Conservation (phyloP, 1,284 basidiomycete species). For the Melampsora americana region DNA sequence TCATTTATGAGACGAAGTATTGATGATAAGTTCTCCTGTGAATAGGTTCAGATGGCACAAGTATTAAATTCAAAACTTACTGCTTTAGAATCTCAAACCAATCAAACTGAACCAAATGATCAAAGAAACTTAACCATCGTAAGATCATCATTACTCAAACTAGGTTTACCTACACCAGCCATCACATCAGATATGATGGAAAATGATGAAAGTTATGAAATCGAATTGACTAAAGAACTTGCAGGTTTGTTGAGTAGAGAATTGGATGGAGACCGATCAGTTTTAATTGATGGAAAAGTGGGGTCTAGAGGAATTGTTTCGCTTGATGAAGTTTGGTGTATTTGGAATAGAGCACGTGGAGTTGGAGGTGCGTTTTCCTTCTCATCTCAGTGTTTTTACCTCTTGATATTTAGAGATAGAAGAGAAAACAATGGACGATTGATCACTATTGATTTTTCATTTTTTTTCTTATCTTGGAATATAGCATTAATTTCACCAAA, state of each 20-base stretch:
- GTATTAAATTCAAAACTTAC: conserved; percentile 80
- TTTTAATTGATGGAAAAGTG: conserved; percentile 20
- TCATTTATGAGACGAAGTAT: no score
- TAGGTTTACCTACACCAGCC: conserved; percentile 75
- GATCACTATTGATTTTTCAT: no score
- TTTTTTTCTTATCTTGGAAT: neutral
- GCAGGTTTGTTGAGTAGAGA: conserved; percentile 66
- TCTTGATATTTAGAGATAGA: no score
- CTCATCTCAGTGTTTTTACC: no score
- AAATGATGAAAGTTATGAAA: conserved; percentile 75
- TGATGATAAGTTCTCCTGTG: no score
- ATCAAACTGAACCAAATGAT: conserved; percentile 48
- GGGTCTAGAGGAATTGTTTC: conserved; percentile 67
- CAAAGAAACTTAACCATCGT: conserved; percentile 65
- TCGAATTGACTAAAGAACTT: conserved; percentile 79
- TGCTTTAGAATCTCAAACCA: conserved; percentile 57
- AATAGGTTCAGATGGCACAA: conserved; percentile 68
- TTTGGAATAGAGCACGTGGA: conserved; percentile 93
- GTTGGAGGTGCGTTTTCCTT: conserved; percentile 65
- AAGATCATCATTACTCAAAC: conserved; percentile 77
- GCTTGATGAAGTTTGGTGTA: conserved; percentile 92
- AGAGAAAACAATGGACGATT: no score
- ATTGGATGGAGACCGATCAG: conserved; percentile 52
- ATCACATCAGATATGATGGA: conserved; percentile 86
- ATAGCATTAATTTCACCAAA: conserved; percentile 30